A percentile compares a stretch with the other conserved stretches of the same genome.
These are phyloP conservation scores for Xylaria sp. DNA, from an alignment of 2,329 filamentous ascomycete genomes.

Conservation along the genomic window DNA sequence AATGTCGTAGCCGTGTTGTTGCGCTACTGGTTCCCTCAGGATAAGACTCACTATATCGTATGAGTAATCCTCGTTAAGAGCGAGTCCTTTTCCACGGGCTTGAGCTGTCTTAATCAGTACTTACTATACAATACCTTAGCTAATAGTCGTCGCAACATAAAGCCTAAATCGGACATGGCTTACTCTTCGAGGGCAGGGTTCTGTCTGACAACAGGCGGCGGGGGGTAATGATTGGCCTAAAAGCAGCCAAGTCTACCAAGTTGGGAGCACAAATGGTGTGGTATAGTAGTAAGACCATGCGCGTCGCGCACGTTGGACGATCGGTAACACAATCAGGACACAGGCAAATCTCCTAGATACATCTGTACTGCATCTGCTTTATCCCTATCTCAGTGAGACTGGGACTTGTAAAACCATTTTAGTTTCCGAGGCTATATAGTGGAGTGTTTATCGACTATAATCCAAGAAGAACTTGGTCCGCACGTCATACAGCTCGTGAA, in stretches of 20 bases:
- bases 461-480: not conserved
- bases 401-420: no score
- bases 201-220: slow-evolving; percentile 6
- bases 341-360: no score
- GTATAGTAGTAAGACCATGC: not conserved
- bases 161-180: slow-evolving; percentile 26
- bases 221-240: slow-evolving; percentile 15
- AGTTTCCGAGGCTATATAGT: no score
- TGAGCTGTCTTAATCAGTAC: not conserved
- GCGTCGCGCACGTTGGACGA: not conserved
- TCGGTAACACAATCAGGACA: not conserved
- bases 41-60: no score
- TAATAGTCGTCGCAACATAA: slow-evolving; percentile 30
- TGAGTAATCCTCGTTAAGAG: not conserved
- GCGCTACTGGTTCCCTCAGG: not conserved
- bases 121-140: not conserved
- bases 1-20: not conserved
- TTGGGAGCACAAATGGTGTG: slow-evolving; percentile 9
- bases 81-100: not conserved
- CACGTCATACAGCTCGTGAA: not conserved
- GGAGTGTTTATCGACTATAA: not conserved
- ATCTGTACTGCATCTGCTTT: no score
- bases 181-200: slow-evolving; percentile 23
- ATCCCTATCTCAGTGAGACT: no score
- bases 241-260: not conserved